Conservation (phyloP, 73 alveolate genomes). For the Paramecium pentaurelia region DNA sequence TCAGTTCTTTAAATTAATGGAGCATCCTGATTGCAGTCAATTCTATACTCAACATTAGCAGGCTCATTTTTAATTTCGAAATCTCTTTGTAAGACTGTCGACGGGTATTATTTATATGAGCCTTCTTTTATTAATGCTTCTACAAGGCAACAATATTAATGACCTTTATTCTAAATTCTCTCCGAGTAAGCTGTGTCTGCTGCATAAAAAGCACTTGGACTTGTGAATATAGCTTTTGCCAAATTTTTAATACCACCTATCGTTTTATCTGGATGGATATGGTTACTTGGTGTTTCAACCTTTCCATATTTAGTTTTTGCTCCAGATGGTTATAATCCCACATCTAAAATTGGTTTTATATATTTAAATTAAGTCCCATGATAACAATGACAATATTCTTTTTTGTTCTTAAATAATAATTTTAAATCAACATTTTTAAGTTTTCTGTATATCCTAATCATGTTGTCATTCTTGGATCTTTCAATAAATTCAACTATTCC, state of each 20-base stretch:
- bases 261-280: neutral
- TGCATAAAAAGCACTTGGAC: slow-evolving; percentile 23
- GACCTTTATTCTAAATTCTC: neutral
- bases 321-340: slow-evolving; percentile 20
- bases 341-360: neutral
- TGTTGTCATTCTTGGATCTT: neutral
- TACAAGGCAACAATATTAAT: neutral
- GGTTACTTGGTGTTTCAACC: neutral
- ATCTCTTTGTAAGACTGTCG: neutral
- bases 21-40: neutral
- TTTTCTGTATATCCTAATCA: neutral
- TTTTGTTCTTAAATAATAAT: neutral
- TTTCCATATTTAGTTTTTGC: neutral
- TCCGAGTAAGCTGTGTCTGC: neutral
- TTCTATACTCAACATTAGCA: neutral
- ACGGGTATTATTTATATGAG: neutral
- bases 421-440: neutral
- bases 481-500: neutral
- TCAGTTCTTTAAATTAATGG: neutral
- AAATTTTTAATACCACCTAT: neutral
- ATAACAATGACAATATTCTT: neutral
- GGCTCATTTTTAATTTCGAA: neutral
- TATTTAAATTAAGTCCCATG: neutral
- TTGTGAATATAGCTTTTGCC: neutral
- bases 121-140: neutral